These are phyloP conservation scores for Erythrobasidium hasegawianum DNA, from an alignment of 1,284 basidiomycete genomes.

Conservation along the genomic window DNA sequence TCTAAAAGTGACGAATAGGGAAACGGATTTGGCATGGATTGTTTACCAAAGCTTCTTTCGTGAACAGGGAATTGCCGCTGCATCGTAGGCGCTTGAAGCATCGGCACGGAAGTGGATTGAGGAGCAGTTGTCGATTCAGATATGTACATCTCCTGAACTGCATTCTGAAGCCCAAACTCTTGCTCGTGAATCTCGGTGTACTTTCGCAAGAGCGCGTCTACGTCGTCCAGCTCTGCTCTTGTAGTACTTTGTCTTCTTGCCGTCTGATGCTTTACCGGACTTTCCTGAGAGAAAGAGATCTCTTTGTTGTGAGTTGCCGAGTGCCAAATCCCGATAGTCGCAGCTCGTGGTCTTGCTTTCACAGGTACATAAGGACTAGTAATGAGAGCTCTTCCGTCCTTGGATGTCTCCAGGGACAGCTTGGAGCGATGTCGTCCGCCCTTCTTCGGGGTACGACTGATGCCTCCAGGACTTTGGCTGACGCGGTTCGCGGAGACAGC, in stretches of 20 bases:
- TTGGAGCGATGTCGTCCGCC: neutral
- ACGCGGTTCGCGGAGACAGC: neutral
- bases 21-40: neutral
- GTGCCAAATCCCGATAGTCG: neutral
- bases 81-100: constrained; percentile 26
- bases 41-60: neutral
- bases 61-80: constrained; percentile 4
- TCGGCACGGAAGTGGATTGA: neutral
- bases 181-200: neutral
- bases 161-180: neutral
- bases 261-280: neutral
- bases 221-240: constrained; percentile 1
- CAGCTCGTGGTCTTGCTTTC: neutral
- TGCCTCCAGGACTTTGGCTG: neutral
- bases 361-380: constrained; percentile 2
- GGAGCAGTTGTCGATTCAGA: neutral
- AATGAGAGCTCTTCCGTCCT: neutral
- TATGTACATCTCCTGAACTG: neutral
- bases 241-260: constrained; percentile 4
- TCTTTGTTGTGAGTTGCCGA: neutral
- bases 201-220: constrained; percentile 6
- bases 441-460: neutral
- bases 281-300: neutral
- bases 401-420: neutral
- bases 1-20: neutral